Evolutionary conservation across 2,329 filamentous ascomycete genomes (phyloP).

Genomic region (Pseudopyricularia cyperi): DNA sequence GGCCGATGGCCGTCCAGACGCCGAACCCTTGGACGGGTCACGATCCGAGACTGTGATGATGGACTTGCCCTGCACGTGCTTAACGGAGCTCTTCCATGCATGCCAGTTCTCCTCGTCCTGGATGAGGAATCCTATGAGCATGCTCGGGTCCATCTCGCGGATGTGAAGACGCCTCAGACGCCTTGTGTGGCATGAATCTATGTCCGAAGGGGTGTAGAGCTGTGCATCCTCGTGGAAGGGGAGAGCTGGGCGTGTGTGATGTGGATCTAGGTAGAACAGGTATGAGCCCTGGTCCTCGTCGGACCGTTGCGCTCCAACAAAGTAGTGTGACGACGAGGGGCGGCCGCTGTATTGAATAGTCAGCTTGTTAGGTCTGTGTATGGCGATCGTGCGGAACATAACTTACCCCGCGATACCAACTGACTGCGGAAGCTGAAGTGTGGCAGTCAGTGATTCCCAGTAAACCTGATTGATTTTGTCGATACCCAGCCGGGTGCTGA

Average conservation of each 20-base stretch:
- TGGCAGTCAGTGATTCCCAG: slow-evolving; percentile 79
- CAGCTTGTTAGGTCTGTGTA: not conserved
- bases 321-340: slow-evolving; percentile 70
- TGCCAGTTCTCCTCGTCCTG: slow-evolving; percentile 71
- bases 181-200: slow-evolving; percentile 77
- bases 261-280: slow-evolving; percentile 92
- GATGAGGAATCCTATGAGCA: slow-evolving; percentile 91
- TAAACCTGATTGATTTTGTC: slow-evolving; percentile 92
- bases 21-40: slow-evolving; percentile 44
- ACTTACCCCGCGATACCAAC: slow-evolving; percentile 86
- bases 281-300: slow-evolving; percentile 41
- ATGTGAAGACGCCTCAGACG: slow-evolving; percentile 73
- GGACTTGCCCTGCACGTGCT: slow-evolving; percentile 64
- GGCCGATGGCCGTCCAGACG: slow-evolving; percentile 52
- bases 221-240: slow-evolving; percentile 44
- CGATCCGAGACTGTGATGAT: slow-evolving; percentile 74
- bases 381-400: not conserved
- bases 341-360: slow-evolving; percentile 50
- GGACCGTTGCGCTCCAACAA: slow-evolving; percentile 34
- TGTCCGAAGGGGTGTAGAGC: slow-evolving; percentile 56
- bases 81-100: slow-evolving; percentile 66
- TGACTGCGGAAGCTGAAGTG: slow-evolving; percentile 81
- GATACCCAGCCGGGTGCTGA: slow-evolving; percentile 81
- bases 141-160: slow-evolving; percentile 92
- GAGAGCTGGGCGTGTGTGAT: slow-evolving; percentile 67